phyloP scores from a whole-genome alignment of 169 alveolate genomes.

The Neospora caninum region DNA sequence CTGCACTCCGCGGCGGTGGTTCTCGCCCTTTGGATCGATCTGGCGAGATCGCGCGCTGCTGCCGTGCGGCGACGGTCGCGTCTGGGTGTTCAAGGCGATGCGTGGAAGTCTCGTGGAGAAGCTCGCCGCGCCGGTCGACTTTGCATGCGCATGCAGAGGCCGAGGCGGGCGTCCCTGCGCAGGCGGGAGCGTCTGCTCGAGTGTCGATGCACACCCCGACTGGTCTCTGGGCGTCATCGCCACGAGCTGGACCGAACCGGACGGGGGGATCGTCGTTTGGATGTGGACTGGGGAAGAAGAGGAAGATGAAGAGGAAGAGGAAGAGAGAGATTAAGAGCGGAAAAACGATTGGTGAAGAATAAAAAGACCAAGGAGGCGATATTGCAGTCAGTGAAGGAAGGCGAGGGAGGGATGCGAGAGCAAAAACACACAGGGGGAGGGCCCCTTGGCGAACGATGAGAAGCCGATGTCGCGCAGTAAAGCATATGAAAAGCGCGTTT shows the following conservation, averaged over 20 bases:
- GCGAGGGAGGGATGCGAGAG: too few relatives aligned
- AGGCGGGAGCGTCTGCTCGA: conserved; percentile 23
- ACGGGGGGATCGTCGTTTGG: conserved; percentile 15
- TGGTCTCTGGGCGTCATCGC: conserved; percentile 43
- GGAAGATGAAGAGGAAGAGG: neutral
- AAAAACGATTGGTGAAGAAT: neutral
- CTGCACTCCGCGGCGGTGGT: conserved; percentile 8
- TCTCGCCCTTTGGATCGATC: neutral
- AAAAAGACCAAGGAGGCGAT: neutral
- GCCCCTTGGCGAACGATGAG: too few relatives aligned
- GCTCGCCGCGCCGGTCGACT: conserved; percentile 4
- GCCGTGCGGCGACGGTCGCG: conserved; percentile 36
- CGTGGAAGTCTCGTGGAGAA: neutral
- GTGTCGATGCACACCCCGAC: conserved; percentile 39
- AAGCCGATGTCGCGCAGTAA: too few relatives aligned
- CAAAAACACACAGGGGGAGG: too few relatives aligned
- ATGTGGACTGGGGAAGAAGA: neutral
- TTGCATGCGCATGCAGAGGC: neutral
- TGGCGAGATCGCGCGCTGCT: conserved; percentile 28
- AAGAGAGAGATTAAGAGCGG: neutral
- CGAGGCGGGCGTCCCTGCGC: neutral
- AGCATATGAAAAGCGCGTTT: too few relatives aligned
- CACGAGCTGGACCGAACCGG: neutral
- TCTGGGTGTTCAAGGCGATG: conserved; percentile 19
- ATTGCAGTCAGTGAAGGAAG: too few relatives aligned